Base-by-base conservation (phyloP, 768 basidiomycete genomes). In the Daedaleopsis nitida region DNA sequence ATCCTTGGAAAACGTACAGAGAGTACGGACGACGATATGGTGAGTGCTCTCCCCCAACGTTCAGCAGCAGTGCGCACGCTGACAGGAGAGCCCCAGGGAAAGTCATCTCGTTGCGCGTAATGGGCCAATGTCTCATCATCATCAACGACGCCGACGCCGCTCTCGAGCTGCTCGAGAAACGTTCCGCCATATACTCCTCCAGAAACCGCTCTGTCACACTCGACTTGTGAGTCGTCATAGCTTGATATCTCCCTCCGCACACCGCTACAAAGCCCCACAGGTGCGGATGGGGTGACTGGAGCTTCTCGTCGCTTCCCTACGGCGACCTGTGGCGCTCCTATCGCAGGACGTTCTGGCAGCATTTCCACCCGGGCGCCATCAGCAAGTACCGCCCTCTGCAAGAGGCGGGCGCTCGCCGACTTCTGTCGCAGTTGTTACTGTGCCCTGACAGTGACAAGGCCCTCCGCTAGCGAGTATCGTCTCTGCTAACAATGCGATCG, bases 131-230 rank as follows among this genome's bases (percentile, higher is more conserved):
- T n/a, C 10, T 53, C n/a, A 19, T 53, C 32, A 35, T 53, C 13
- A 32, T 53, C 19, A 19, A 19, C 37, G 76, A 76, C 16, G 72
- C 71, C 19, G 73, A 72, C 53, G 70, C 74, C 11, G 78, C 74
- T 4, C 63, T 71, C 27, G 80, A 81, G 35, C 71, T 85, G 11
- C 73, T 86, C 34, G 81, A 82, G 39, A 68, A 70, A 21, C 77
- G 80, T 6, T 78, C 81, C 1, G 66, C 65, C 9, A 77, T 79
- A 39, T 83, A 83, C 59, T 82, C 82, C 1, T 32, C 27, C 7
- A 32, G 27, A 32, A 7, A 3, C 3, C 27, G 27, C 27, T 32
- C 27, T 32, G 7, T 32, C 27, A 3, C 7, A 7, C 3, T 53
- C n/a, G 11, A 14, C 23, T 19, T 53, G 52, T 53, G 38, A 17